A percentile compares a stretch with the other conserved stretches of the same genome.
These are phyloP conservation scores for Globisporangium perplexum DNA, from an alignment of 352 stramenopile genomes.

Conservation along the genomic window DNA sequence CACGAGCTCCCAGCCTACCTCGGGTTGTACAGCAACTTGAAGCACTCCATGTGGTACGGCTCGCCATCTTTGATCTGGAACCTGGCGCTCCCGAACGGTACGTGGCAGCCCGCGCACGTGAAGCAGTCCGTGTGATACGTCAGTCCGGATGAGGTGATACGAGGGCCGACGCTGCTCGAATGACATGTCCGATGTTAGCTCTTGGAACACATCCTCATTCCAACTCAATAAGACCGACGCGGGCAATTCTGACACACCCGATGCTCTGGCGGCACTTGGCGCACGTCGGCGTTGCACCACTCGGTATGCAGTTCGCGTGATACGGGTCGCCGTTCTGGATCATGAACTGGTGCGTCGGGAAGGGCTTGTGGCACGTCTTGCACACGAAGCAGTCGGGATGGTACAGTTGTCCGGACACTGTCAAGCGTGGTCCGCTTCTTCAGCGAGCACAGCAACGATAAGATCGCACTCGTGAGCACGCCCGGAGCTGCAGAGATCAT, in stretches of 20 bases:
- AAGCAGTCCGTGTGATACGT: conserved; percentile 37
- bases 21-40: conserved; percentile 57
- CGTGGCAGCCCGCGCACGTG: conserved; percentile 32
- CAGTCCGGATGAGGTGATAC: conserved; percentile 18
- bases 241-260: neutral
- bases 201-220: no score
- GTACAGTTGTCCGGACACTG: conserved; percentile 34
- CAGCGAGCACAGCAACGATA: neutral
- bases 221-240: no score
- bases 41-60: conserved; percentile 65
- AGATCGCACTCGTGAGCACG: neutral
- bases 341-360: conserved; percentile 37
- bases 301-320: conserved; percentile 41
- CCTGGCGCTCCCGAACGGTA: conserved; percentile 18
- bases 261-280: conserved; percentile 19
- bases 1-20: conserved; percentile 17
- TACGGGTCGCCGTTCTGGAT: conserved; percentile 56
- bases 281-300: conserved; percentile 5
- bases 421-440: conserved; percentile 26
- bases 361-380: conserved; percentile 30
- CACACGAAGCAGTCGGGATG: conserved; percentile 49
- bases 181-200: neutral
- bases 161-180: conserved; percentile 11
- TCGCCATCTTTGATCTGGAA: conserved; percentile 43
- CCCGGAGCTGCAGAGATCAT: no score